Conservation (phyloP, 176 grass and related monocot genomes). For the Tillandsia fasciculata region DNA sequence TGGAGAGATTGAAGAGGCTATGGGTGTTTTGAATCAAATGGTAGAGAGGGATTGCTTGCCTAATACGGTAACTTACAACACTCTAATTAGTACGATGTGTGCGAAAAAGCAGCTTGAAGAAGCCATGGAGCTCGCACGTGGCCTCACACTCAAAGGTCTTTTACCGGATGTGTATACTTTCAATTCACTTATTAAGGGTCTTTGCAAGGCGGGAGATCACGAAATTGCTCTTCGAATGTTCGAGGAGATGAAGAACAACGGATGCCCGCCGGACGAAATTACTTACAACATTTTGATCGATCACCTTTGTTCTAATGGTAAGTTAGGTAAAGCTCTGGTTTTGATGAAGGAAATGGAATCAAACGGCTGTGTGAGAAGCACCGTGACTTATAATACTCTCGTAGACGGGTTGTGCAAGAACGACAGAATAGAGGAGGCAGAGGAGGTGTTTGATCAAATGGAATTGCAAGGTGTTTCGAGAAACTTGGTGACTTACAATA, state of each 20-base stretch:
- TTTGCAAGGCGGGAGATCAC: constrained; percentile 60
- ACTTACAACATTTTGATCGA: constrained; percentile 79
- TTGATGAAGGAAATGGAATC: constrained; percentile 91
- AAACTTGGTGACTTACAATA: constrained; percentile 64
- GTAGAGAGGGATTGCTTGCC: constrained; percentile 47
- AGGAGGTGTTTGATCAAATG: constrained; percentile 84
- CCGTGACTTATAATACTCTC: constrained; percentile 70
- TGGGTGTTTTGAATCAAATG: constrained; percentile 57
- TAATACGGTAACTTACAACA: constrained; percentile 73
- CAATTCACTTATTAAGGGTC: constrained; percentile 71
- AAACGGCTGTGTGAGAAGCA: constrained; percentile 44
- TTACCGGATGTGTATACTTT: constrained; percentile 78
- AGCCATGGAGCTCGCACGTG: constrained; percentile 62
- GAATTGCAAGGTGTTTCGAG: constrained; percentile 67
- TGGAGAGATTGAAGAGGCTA: constrained; percentile 54
- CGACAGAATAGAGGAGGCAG: constrained; percentile 74
- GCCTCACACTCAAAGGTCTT: constrained; percentile 52
- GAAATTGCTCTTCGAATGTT: constrained; percentile 67
- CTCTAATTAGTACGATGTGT: constrained; percentile 59
- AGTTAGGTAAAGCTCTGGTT: constrained; percentile 53
- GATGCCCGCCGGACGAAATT: constrained; percentile 66
- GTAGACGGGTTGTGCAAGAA: constrained; percentile 83
- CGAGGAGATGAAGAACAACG: constrained; percentile 79
- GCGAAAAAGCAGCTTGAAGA: constrained; percentile 60
- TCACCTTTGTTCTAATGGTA: constrained; percentile 53